Evolutionary conservation across 2,329 filamentous ascomycete genomes (phyloP).

Genomic region (Microcyclosporella mali): DNA sequence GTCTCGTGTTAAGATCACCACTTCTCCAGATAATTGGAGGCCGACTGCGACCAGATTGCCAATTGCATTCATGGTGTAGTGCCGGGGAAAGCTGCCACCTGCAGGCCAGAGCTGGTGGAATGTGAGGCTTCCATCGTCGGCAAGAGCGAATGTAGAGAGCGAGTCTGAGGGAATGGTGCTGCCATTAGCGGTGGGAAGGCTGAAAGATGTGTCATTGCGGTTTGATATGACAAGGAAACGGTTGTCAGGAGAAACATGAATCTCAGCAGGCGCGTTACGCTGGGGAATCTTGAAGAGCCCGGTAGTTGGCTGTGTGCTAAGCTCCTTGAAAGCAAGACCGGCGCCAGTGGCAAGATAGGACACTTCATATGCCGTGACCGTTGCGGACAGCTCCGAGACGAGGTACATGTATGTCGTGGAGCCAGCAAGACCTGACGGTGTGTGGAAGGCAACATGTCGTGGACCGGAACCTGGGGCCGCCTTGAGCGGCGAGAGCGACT

Average conservation of each 20-base stretch:
- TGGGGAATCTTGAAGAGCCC: constrained; percentile 40
- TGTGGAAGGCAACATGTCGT: constrained; percentile 33
- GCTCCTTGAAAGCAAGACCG: constrained; percentile 44
- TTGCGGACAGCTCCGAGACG: constrained; percentile 48
- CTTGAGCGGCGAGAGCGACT: constrained; percentile 21
- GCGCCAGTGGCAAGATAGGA: constrained; percentile 33
- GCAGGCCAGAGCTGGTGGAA: constrained; percentile 55
- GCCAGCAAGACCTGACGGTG: constrained; percentile 23
- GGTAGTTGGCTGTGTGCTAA: constrained; percentile 42
- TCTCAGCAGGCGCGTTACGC: constrained; percentile 50
- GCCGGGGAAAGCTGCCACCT: constrained; percentile 60
- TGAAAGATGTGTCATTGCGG: constrained; percentile 55
- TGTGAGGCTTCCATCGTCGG: constrained; percentile 50
- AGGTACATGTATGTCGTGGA: constrained; percentile 33
- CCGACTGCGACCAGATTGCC: constrained; percentile 61
- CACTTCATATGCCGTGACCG: constrained; percentile 40
- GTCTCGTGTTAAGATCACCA: constrained; percentile 58
- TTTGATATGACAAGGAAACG: constrained; percentile 63
- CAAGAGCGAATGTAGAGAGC: constrained; percentile 56
- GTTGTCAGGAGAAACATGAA: constrained; percentile 46
- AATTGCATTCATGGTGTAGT: constrained; percentile 60
- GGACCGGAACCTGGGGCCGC: constrained; percentile 31
- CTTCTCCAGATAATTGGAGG: constrained; percentile 55
- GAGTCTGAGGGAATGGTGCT: constrained; percentile 47
- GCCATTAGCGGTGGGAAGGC: constrained; percentile 39